phyloP scores from a whole-genome alignment of 805 yeast genomes.

The Myxozyma neglecta region DNA sequence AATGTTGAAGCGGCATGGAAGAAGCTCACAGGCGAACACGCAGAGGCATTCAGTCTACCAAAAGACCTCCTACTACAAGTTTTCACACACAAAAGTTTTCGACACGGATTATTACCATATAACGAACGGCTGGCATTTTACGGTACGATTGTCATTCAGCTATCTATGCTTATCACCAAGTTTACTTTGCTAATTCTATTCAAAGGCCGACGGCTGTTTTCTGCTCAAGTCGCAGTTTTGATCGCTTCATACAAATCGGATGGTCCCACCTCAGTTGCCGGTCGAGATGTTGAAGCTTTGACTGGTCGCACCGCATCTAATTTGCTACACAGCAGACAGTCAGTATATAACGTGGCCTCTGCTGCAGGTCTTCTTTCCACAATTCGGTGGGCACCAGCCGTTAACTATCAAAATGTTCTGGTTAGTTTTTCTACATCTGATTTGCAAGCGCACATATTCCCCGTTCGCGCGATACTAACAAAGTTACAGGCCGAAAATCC shows the following conservation, averaged over 20 bases:
- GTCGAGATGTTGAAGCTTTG: conserved; percentile 20
- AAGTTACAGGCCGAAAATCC: conserved; percentile 1
- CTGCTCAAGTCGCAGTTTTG: conserved; percentile 15
- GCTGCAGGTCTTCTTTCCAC: conserved; percentile 8
- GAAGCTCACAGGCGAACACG: conserved; percentile 12
- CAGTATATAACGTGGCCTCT: conserved; percentile 12
- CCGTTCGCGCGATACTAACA: not conserved
- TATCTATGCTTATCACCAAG: not conserved
- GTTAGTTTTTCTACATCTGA: not conserved
- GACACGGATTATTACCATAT: conserved; percentile 85
- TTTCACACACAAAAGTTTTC: conserved; percentile 91
- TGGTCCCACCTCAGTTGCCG: conserved; percentile 17
- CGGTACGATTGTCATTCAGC: conserved; percentile 11
- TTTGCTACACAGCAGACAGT: conserved; percentile 16
- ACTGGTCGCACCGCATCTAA: conserved; percentile 6
- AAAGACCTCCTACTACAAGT: conserved; percentile 71
- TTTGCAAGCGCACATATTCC: no score
- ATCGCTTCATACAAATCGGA: conserved; percentile 8
- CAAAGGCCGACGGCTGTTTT: conserved; percentile 22
- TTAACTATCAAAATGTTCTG: not conserved
- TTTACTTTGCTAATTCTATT: not conserved
- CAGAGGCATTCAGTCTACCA: conserved; percentile 52
- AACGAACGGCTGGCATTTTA: conserved; percentile 79
- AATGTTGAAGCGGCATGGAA: conserved; percentile 19
- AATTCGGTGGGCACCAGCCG: conserved; percentile 17